These are phyloP conservation scores for Stellera chamaejasme DNA, from an alignment of 345 rosid genomes.

Conservation along the genomic window DNA sequence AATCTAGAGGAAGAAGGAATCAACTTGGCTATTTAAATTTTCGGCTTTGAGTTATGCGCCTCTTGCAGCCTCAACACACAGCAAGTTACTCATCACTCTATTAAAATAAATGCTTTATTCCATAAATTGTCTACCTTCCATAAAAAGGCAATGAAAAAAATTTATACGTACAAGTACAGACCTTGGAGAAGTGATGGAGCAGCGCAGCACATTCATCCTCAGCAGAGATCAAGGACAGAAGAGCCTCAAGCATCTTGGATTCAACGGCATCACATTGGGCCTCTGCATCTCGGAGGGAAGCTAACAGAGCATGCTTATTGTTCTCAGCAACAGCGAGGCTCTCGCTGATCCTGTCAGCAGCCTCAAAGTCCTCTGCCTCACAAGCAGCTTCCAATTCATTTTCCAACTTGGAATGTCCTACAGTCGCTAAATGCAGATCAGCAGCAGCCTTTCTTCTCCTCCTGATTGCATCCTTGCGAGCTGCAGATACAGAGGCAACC, in stretches of 20 bases:
- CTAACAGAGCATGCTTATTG: conserved; percentile 35
- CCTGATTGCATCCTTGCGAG: conserved; percentile 52
- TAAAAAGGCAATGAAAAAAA: not conserved
- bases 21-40: too few species aligned
- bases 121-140: too few species aligned
- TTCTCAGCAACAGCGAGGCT: conserved; percentile 50
- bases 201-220: conserved; percentile 70
- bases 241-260: conserved; percentile 51
- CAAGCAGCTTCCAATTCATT: conserved; percentile 68
- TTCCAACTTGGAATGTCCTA: conserved; percentile 44
- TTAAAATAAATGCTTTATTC: too few species aligned
- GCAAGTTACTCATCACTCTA: too few species aligned
- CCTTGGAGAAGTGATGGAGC: conserved; percentile 48
- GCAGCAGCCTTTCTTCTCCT: conserved; percentile 61
- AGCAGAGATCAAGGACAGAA: conserved; percentile 48
- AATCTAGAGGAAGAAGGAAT: too few species aligned
- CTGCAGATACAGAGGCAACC: conserved; percentile 44
- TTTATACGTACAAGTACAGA: conserved; percentile 14
- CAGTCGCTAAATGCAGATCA: conserved; percentile 43
- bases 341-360: conserved; percentile 71
- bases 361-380: conserved; percentile 82
- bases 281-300: conserved; percentile 51
- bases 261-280: conserved; percentile 53
- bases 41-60: not conserved
- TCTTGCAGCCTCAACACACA: not conserved